Evolutionary conservation across 352 stramenopile species (phyloP), one percentile per base, ranked within the genome.

Genomic region (Phytophthora constricta): DNA sequence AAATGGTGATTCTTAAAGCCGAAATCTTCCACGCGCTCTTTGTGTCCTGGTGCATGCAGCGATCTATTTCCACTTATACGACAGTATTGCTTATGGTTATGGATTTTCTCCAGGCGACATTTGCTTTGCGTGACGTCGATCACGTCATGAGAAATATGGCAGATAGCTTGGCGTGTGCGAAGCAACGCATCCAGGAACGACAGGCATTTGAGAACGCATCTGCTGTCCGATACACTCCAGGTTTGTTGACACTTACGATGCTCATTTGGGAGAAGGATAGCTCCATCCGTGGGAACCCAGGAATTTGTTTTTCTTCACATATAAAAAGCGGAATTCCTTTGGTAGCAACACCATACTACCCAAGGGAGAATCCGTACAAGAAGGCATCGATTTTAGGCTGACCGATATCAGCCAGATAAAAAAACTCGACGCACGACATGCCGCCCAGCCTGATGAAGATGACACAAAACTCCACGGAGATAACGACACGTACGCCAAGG

Each of bases 21-120:
- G 58, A 79, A 49, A 49, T 73, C 28, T 72, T 63, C 43, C 66
- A 75, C 52, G 41, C 62, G 4, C 31, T 79, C 1, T 79, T 68
- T 23, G 49, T 76, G 3, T 70, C 58, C 0, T 66, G 58, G 53
- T 79, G 71, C 48, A 68, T 74, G 62, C 57, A 76, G 14, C 50
- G 43, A 42, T 58, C 67, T 10, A 49, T 8, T 1, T 71, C 71
- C 1, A 45, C 13, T 11, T 70, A 65, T 28, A 63, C 59, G 25
- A 79, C 58, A 8, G 43, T 57, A 13, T 13, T 68, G n/a, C 37
- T 79, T 19, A 69, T 72, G 33, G 13, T 57, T 10, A 59, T 68
- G 25, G 62, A 75, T 39, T 63, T 72, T 1, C 20, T 55, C 16
- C 50, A 75, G 39, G 55, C 50, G 19, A 33, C 47, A 7, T 20